Percentiles rank a stretch among this genome's conserved stretches.
phyloP scores from a whole-genome alignment of 2,329 filamentous ascomycete species.

The Botryotinia globosa region DNA sequence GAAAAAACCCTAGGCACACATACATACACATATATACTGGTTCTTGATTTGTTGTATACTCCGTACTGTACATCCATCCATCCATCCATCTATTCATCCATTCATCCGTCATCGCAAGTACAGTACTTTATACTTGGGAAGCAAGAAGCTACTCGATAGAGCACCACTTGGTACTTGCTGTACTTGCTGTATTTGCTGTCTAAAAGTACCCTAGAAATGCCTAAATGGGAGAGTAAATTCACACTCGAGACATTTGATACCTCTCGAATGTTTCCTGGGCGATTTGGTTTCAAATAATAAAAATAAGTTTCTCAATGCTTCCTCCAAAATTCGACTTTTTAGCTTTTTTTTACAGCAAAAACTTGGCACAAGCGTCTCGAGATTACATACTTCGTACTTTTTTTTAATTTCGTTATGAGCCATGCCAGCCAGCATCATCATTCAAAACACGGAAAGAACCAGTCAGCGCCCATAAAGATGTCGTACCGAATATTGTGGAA shows the following conservation, averaged over 20 bases:
- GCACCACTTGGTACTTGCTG: not conserved
- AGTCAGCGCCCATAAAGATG: conserved; percentile 5
- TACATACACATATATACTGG: not conserved
- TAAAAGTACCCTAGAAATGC: not conserved
- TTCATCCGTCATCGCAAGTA: not conserved
- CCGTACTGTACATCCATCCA: not conserved
- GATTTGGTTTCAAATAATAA: not conserved
- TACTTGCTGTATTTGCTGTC: not conserved
- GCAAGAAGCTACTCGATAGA: not conserved
- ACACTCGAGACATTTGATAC: not conserved
- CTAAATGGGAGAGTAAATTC: not conserved
- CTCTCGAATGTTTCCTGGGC: not conserved
- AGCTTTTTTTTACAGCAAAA: not conserved
- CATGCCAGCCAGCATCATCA: not conserved
- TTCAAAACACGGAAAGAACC: not conserved
- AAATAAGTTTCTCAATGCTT: not conserved
- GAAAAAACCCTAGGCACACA: not conserved
- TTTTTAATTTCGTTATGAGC: not conserved
- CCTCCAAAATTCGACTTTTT: not conserved
- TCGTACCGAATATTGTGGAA: conserved; percentile 13
- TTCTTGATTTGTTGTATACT: not conserved
- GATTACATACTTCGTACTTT: not conserved
- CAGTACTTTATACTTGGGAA: not conserved
- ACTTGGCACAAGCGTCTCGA: conserved; percentile 10
- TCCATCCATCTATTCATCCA: not conserved